These are phyloP conservation scores for Chaetomium cochliodes DNA, from an alignment of 495 filamentous ascomycete genomes.

Conservation along the genomic window DNA sequence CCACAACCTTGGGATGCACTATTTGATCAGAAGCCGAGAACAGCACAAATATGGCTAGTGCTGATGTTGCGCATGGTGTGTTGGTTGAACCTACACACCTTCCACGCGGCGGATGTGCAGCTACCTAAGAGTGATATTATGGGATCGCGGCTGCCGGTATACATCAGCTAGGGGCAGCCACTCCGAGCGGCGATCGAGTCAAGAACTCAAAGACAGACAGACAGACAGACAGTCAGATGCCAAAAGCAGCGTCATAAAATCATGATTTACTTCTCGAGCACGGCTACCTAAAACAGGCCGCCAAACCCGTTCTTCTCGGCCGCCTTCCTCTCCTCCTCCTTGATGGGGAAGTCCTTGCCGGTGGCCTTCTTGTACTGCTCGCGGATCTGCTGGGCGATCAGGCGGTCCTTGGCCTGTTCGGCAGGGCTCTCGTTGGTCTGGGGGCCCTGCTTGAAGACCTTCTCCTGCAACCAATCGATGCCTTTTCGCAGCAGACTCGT, in stretches of 20 bases:
- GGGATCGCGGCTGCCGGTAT: background rate
- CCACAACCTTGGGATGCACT: no score
- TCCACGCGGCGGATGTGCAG: background rate
- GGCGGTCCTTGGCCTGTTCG: conserved; percentile 74
- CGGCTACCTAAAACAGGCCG: background rate
- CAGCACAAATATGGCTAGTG: background rate
- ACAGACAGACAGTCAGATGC: background rate
- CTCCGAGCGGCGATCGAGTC: background rate
- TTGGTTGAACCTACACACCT: conserved; percentile 2
- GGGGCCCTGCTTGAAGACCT: conserved; percentile 59
- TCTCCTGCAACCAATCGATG: conserved; percentile 66
- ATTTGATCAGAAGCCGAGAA: no score
- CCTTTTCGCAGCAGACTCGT: conserved; percentile 42
- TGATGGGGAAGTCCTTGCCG: conserved; percentile 61
- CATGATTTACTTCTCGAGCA: background rate
- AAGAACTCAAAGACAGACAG: no score
- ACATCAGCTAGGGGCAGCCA: background rate
- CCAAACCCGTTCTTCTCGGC: conserved; percentile 15
- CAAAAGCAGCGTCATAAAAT: background rate
- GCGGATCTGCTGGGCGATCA: conserved; percentile 63
- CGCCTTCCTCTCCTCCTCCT: conserved; percentile 52
- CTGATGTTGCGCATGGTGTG: conserved; percentile 1
- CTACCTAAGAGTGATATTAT: background rate
- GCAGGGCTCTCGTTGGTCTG: conserved; percentile 69
- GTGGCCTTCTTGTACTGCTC: conserved; percentile 59